Evolutionary conservation across 2,329 filamentous ascomycete genomes (phyloP), one percentile per base, ranked within the genome.

Genomic region (Ophiostoma angusticollis): DNA sequence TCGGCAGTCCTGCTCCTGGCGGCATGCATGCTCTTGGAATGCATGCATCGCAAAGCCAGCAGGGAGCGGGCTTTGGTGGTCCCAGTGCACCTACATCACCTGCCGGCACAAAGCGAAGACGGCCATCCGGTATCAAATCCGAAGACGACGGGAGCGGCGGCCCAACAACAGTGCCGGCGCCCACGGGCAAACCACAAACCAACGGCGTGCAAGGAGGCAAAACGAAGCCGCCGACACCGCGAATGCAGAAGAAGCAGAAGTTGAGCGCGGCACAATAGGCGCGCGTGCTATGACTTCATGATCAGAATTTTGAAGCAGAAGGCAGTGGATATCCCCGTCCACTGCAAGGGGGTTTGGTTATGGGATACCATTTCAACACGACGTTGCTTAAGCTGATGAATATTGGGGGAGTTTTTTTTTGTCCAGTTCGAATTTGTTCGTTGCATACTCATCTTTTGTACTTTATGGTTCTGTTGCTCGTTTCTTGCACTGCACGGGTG

Each of bases 1-100:
- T 28, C 1, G 68, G 72, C 39, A 78, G 73, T 52, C 77, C 77
- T 8, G 74, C 72, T 14, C 68, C 70, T 12, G 73, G 70, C 13
- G 64, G 70, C 37, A 76, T 78, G 67, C 72, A 76, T 54, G 72
- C 74, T 37, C 75, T 75, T 17, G 65, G 65, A 45, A 80, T 80
- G 76, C 72, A 76, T 54, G 61, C 75, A 44, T 75, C 80, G 53
- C 72, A 74, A 46, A 80, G 75, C 53, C 76, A 80, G 54, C 77
- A 80, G 52, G 77, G 76, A 28, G 78, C 75, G 23, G 74, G 63
- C 54, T 79, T 75, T 9, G 75, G 72, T 53, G 76, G 74, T 2
- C 74, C 74, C 6, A 80, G 74, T 52, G 74, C 76, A 41, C 80
- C 79, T 57, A 80, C 77, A 5, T 77, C 72, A 23, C 74, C 74